Evolutionary conservation across 768 basidiomycete species (phyloP), one percentile per base, ranked within the genome.

Genomic region (Austroboletus festivus): DNA sequence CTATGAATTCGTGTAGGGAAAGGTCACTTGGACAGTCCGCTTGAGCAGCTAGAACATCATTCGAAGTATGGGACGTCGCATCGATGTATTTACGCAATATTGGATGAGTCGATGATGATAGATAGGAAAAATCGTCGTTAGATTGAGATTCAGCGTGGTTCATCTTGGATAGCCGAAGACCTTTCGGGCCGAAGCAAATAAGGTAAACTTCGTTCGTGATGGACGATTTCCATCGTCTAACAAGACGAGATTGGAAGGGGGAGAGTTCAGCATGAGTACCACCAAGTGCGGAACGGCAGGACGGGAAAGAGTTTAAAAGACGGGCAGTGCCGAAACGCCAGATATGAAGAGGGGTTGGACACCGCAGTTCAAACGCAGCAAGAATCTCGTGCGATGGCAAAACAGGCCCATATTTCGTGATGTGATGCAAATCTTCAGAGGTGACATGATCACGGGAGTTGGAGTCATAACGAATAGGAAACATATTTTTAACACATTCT

Each of bases 391-490:
- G 33, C 33, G 12, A n/a, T 5, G 35, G 35, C 6, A 19, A 4
- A 6, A 13, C 13, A 18, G 18, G 16, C 19, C 5, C 35, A 37
- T 37, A 37, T 19, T 19, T 4, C 18, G 5, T 18, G 11, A 37
- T 37, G 35, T 19, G 35, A 13, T 4, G 11, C 8, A 37, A 8
- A 37, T 37, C 16, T 18, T 16, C n/a, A 11, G 35, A 18, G 4
- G 3, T 5, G 16, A n/a, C 35, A 4, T 37, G 8, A 19, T 37
- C 5, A 37, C 4, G 35, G 13, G 16, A 62, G 2, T 7, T 2
- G 16, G 52, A 16, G 42, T 71, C 74, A 45, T 69, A 71, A 26
- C 67, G 67, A 5, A 69, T 54, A 3, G 63, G 44, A 46, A 78
- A 69, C 1, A 62, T 63, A 8, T 50, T 37, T 0, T 24, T 0